phyloP scores from a whole-genome alignment of 352 stramenopile genomes.

The Phytopythium cucurbitacearum region DNA sequence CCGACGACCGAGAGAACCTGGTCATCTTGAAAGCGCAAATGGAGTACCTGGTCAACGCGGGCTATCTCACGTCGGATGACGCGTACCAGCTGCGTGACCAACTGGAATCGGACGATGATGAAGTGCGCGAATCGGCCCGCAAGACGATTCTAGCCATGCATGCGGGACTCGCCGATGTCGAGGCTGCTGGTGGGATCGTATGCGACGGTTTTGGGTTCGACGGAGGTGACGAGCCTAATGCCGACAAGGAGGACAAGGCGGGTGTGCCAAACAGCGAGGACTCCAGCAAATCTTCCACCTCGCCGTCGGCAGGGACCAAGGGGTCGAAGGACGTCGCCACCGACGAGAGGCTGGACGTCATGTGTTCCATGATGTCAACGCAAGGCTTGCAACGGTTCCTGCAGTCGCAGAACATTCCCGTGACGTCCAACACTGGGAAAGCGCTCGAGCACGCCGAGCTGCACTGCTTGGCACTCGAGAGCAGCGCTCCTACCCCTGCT shows the following conservation, averaged over 20 bases:
- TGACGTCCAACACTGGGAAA: constrained; percentile 14
- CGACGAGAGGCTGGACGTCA: constrained; percentile 54
- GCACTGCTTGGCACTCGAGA: constrained; percentile 36
- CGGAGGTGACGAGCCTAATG: constrained; percentile 14
- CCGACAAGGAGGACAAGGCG: constrained; percentile 10
- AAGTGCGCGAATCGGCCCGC: constrained; percentile 37
- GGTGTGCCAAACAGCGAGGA: not conserved
- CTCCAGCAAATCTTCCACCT: too few species aligned
- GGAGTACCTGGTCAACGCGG: constrained; percentile 69
- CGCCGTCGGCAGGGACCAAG: not conserved
- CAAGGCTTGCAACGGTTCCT: constrained; percentile 62
- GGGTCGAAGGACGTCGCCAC: not conserved
- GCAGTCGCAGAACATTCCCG: constrained; percentile 47
- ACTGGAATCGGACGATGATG: constrained; percentile 46
- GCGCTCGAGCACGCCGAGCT: constrained; percentile 49
- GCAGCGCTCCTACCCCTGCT: constrained; percentile 5
- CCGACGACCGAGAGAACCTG: constrained; percentile 13
- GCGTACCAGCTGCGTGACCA: constrained; percentile 67
- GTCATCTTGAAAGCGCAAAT: constrained; percentile 70
- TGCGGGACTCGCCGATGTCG: constrained; percentile 38
- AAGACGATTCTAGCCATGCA: constrained; percentile 66
- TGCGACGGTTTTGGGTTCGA: constrained; percentile 27
- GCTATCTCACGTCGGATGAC: constrained; percentile 55
- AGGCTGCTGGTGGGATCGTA: constrained; percentile 9
- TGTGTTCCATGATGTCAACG: constrained; percentile 76